Base-by-base conservation (phyloP, 148 eudicot species). In the Rhododendron williamsianum region DNA sequence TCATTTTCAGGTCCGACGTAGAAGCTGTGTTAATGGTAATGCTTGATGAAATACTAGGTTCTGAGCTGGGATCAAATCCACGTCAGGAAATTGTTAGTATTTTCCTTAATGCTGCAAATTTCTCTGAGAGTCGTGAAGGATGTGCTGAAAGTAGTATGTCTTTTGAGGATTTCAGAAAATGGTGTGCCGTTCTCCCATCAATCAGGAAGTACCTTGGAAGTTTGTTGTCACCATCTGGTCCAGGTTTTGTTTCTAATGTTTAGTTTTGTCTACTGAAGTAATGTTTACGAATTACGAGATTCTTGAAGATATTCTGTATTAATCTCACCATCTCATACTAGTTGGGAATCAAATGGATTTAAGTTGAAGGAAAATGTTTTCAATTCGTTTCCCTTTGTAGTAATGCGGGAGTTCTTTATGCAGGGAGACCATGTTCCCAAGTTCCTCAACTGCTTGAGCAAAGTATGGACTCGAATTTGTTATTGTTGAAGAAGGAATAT, bases 201-300 rank as follows among this genome's bases (percentile, higher is more conserved):
- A 87, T 92, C 84, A 89, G 95, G 91, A 95, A 91, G 90, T 94
- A 90, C 91, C 94, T 96, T 76, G 93, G 91, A 76, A 88, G 93
- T 84, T 91, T 96, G 88, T 88, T 96, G 92, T 86, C 76, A 82
- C 92, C 92, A 43, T 88, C 95, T 74, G 91, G 92, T 90, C 76
- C 93, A 92, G 98, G 99, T 96, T 86, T 69, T 51, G 38, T 30
- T 43, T 71, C 9, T 71, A 71, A 33, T 71, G 74, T 23, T 65
- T 69, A 69, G 74, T 69, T 83, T 46, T 83, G 6, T 45, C 7
- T 3, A 58, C 80, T 38, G 58, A 69, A 81, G 27, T 76, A 19
- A 30, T 30, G 6, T 33, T 86, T 33, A 48, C n/a, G 9, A 27
- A 10, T 86, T 33, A 48, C n/a, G 9, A 27, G 18, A 54, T 85